These are phyloP conservation scores for Yarrowia keelungensis DNA, from an alignment of 805 yeast species.

Conservation along the genomic window DNA sequence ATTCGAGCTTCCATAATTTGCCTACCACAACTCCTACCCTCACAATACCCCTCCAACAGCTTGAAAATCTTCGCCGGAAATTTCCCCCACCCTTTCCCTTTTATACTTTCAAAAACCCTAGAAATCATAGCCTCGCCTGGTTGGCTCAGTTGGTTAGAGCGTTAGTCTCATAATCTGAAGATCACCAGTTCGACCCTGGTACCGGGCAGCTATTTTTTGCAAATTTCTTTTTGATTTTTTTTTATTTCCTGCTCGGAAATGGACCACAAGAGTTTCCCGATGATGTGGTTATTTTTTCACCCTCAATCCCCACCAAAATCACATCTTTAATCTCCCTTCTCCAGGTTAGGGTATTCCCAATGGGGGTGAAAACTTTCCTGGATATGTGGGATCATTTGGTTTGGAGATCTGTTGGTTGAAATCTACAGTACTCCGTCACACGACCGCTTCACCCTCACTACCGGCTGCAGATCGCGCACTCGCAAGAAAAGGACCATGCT, in stretches of 20 bases:
- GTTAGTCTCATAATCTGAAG: slow-evolving; percentile 38
- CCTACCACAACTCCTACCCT: background rate
- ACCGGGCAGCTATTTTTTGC: slow-evolving; percentile 22
- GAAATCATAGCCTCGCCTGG: background rate
- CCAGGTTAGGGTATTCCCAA: slow-evolving; percentile 30
- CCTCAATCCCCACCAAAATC: background rate
- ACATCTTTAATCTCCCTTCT: no score
- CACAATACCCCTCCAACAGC: background rate
- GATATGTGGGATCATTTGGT: slow-evolving; percentile 26
- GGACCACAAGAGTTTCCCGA: no score
- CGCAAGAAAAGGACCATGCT: slow-evolving; percentile 18
- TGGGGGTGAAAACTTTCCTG: slow-evolving; percentile 23
- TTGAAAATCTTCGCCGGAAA: background rate
- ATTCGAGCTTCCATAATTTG: no score
- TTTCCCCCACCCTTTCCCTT: background rate
- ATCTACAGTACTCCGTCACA: no score
- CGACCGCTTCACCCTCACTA: no score
- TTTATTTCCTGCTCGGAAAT: background rate
- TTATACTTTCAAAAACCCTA: background rate
- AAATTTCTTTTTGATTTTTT: background rate
- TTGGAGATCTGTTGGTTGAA: background rate
- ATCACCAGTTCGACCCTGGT: slow-evolving; percentile 38
- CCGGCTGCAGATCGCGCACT: background rate
- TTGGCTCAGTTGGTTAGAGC: slow-evolving; percentile 38
- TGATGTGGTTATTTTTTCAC: background rate